phyloP scores from a whole-genome alignment of 345 rosid genomes.

The Fremontodendron californicum region DNA sequence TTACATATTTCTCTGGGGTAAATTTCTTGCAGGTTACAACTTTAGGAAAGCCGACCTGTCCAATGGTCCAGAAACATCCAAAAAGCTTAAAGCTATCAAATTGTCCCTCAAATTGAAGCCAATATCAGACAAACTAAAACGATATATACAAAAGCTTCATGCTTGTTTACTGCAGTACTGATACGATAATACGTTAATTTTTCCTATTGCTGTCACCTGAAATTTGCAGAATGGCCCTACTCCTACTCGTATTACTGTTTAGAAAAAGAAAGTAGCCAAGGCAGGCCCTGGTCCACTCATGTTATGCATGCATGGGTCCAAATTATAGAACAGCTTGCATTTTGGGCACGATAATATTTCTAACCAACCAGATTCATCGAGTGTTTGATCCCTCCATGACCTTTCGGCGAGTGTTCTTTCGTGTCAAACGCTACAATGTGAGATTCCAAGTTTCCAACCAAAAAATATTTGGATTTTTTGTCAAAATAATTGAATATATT shows the following conservation, averaged over 20 bases:
- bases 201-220: neutral
- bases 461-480: too few relatives aligned
- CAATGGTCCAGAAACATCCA: neutral
- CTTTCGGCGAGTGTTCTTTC: too few relatives aligned
- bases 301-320: neutral
- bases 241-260: neutral
- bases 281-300: neutral
- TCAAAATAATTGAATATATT: too few relatives aligned
- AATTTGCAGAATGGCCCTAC: neutral
- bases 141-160: neutral
- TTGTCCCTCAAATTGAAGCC: neutral
- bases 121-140: neutral
- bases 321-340: neutral
- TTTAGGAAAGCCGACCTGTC: neutral
- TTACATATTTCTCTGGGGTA: neutral
- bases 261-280: neutral
- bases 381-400: too few relatives aligned
- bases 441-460: too few relatives aligned
- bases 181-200: neutral
- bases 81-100: neutral
- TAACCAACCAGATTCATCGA: neutral
- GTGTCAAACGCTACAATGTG: too few relatives aligned
- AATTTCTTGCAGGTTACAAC: neutral
- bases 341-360: conserved; percentile 5
- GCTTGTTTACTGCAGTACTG: neutral